Base-by-base conservation (phyloP, 2,329 filamentous ascomycete species). In the Canariomyces notabilis region DNA sequence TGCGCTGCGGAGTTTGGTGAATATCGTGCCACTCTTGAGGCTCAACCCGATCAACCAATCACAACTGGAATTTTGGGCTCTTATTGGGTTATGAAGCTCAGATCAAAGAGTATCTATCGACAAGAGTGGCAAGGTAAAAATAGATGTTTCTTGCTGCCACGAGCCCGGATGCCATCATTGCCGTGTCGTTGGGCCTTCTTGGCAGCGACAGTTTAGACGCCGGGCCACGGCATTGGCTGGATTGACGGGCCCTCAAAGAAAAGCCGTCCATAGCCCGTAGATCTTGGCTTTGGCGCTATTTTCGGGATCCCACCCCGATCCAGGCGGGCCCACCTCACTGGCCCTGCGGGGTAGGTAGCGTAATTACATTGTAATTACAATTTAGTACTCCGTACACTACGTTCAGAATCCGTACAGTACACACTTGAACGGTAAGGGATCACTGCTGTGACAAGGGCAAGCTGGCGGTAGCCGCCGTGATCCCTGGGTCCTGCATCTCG, bases 121-220 rank as follows among this genome's bases (percentile, higher is more conserved):
- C 26, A 6, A 29, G 5, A 20, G n/a, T 35, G 35, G 35, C 21
- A 38, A 38, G 23, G 35, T 37, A 38, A 38, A 38, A 38, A 38
- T 15, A 23, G 23, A n/a, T 19, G n/a, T n/a, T n/a, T n/a, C n/a
- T n/a, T n/a, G n/a, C n/a, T n/a, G n/a, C n/a, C n/a, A n/a, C n/a
- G n/a, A n/a, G n/a, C n/a, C n/a, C n/a, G n/a, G n/a, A n/a, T n/a
- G n/a, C n/a, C n/a, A n/a, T n/a, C n/a, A n/a, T 37, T 21, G 18
- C 12, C 18, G 35, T 37, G 8, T 35, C 7, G 19, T 35, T 20
- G 21, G 35, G 34, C 34, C 35, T 37, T 9, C 14, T 33, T 26
- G 26, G 14, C n/a, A 14, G 15, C 21, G 23, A 8, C 20, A 11
- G n/a, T 37, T 46, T 46, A 46, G 26, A 46, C 44, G 44, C 44